Base-by-base conservation (phyloP, 140 eudicot species). In the Ambrosia hybrid region DNA sequence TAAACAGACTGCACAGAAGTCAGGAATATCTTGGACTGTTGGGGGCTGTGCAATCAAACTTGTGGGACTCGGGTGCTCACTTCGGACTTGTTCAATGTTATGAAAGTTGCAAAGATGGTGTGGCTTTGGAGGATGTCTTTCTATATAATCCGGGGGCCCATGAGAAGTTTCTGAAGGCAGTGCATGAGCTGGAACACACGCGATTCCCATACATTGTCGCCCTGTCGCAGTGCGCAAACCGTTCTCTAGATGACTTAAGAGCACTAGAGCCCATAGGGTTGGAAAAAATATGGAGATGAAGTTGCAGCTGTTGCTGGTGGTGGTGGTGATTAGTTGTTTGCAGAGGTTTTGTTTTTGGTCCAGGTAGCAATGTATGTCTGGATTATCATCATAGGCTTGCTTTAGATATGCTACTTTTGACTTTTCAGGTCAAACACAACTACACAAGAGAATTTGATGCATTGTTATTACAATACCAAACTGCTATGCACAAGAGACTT, bases 141-240 rank as follows among this genome's bases (percentile, higher is more conserved):
- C 7, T 58, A 30, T 58, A 58, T 58, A 26, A 58, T 3, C 15
- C 65, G 14, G 41, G 8, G 41, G 65, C 65, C 14, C 30, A 58
- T 4, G 14, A 9, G 39, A 9, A 57, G 38, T 26, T 57, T 57
- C 21, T 7, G 0, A 57, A 57, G 2, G 65, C 65, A 1, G 65
- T 55, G 65, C 13, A 58, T 58, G 65, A 21, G 39, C 15, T 58
- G 65, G 60, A 55, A 55, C 30, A 55, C 33, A 55, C 60, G 60
- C 59, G 59, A 15, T 55, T 55, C 59, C 59, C 26, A 14, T 55
- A 55, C 59, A 6, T 55, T 55, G 59, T 4, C 5, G 59, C 26
- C 5, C 60, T 55, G 10, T 55, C 60, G 4, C 60, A 6, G 6
- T 55, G 33, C 15, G 30, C 3, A 5, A 9, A 55, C 0, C 4